Evolutionary conservation across 1,139 yeast species (phyloP).

Genomic region (Geotrichum carabidarum): DNA sequence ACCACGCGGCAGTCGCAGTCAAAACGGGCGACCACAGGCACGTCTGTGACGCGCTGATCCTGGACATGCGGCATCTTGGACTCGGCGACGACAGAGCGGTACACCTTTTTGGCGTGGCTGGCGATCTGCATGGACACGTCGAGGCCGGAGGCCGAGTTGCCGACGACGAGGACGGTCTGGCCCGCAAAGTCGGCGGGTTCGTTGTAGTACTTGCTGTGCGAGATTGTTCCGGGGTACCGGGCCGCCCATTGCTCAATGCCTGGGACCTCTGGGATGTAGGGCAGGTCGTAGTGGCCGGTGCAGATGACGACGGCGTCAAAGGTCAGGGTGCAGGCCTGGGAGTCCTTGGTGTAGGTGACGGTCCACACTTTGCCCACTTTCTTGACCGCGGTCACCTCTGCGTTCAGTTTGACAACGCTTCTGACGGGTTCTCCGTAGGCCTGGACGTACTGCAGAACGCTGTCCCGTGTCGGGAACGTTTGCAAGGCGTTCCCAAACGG

Average conservation of each 20-base stretch:
- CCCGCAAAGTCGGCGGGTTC: slow-evolving; percentile 42
- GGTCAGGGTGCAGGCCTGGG: slow-evolving; percentile 26
- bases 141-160: slow-evolving; percentile 58
- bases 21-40: slow-evolving; percentile 41
- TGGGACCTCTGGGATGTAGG: slow-evolving; percentile 49
- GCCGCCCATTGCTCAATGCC: slow-evolving; percentile 51
- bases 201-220: slow-evolving; percentile 59
- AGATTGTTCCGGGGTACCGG: slow-evolving; percentile 43
- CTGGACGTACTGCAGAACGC: slow-evolving; percentile 47
- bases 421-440: slow-evolving; percentile 44
- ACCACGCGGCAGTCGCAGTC: slow-evolving; percentile 29
- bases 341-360: slow-evolving; percentile 33
- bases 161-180: slow-evolving; percentile 51
- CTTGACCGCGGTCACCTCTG: slow-evolving; percentile 38
- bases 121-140: slow-evolving; percentile 54
- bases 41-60: slow-evolving; percentile 36
- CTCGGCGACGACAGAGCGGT: slow-evolving; percentile 42
- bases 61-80: slow-evolving; percentile 26
- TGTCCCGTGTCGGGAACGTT: slow-evolving; percentile 48
- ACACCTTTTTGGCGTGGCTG: slow-evolving; percentile 40
- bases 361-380: slow-evolving; percentile 42
- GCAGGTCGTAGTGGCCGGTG: slow-evolving; percentile 54
- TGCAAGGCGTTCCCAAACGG: slow-evolving; percentile 47
- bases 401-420: slow-evolving; percentile 37
- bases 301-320: slow-evolving; percentile 56